Conservation (phyloP, 805 yeast genomes). For the Hanseniaspora thailandica region DNA sequence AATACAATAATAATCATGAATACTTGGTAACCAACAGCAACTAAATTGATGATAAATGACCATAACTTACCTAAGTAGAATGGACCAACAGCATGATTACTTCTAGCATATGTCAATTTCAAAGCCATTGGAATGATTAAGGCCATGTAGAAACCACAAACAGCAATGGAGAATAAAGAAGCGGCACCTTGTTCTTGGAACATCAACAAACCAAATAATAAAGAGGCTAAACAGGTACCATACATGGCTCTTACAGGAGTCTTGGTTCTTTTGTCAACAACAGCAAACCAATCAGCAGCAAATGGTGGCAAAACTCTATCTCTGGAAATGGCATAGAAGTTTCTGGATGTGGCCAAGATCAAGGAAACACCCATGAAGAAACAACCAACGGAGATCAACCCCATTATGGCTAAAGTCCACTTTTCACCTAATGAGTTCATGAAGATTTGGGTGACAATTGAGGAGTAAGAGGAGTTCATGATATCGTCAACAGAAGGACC, state of each 20-base stretch:
- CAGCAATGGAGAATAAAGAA: conserved; percentile 56
- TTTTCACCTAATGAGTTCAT: conserved; percentile 48
- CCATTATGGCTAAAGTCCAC: conserved; percentile 57
- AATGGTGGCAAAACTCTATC: conserved; percentile 59
- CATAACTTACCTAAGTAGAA: conserved; percentile 44
- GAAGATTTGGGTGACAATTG: conserved; percentile 53
- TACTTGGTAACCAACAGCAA: conserved; percentile 37
- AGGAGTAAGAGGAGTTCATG: conserved; percentile 37
- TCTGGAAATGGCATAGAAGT: conserved; percentile 61
- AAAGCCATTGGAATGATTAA: conserved; percentile 52
- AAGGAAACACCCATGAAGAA: conserved; percentile 56
- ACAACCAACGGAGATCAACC: conserved; percentile 46
- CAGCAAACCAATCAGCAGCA: conserved; percentile 43
- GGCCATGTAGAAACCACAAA: conserved; percentile 51
- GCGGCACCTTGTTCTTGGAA: conserved; percentile 47
- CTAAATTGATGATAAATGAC: conserved; percentile 35
- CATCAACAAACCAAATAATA: conserved; percentile 45
- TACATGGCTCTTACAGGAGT: conserved; percentile 54
- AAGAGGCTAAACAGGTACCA: conserved; percentile 40
- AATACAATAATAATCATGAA: conserved; percentile 44
- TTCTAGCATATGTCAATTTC: conserved; percentile 38
- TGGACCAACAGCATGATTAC: conserved; percentile 47
- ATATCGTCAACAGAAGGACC: conserved; percentile 33
- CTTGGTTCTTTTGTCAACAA: conserved; percentile 40
- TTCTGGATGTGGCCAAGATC: conserved; percentile 49